A percentile compares a stretch with the other conserved stretches of the same genome.
Conservation (phyloP, 306 rosid genomes). For the Sicyos edulis region DNA sequence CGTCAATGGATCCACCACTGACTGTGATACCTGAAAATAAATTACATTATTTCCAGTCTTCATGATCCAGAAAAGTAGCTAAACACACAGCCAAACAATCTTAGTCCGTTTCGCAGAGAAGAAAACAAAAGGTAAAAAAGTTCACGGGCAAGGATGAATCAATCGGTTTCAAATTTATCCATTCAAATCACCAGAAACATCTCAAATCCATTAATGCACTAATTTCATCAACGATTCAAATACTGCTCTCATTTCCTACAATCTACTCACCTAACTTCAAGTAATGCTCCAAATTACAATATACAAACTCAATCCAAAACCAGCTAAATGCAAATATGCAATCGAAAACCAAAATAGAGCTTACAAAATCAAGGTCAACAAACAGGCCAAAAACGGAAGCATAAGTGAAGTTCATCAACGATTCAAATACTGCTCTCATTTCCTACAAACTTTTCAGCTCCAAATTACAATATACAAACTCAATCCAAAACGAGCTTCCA, state of each 20-base stretch:
- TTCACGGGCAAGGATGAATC: no score
- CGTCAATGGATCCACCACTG: constrained; percentile 58
- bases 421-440: neutral
- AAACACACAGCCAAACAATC: neutral
- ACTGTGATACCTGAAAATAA: constrained; percentile 56
- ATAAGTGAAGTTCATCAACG: no score
- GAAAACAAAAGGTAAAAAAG: neutral
- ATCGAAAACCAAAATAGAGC: neutral
- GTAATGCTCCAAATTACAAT: neutral
- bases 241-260: neutral
- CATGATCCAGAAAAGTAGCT: no score
- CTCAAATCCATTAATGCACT: neutral
- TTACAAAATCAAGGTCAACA: constrained; percentile 19
- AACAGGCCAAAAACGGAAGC: neutral
- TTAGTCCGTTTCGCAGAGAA: neutral
- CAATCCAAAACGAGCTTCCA: neutral
- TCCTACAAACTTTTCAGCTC: neutral
- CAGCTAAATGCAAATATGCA: constrained; percentile 2
- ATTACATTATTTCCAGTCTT: constrained; percentile 22
- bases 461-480: neutral
- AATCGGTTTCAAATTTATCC: neutral
- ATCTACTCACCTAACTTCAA: constrained; percentile 1
- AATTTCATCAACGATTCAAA: neutral
- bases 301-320: constrained; percentile 3
- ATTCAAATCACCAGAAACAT: constrained; percentile 6